A percentile compares a stretch with the other conserved stretches of the same genome.
Conservation (phyloP, 148 eudicot genomes). For the Dianthus caryophyllus region DNA sequence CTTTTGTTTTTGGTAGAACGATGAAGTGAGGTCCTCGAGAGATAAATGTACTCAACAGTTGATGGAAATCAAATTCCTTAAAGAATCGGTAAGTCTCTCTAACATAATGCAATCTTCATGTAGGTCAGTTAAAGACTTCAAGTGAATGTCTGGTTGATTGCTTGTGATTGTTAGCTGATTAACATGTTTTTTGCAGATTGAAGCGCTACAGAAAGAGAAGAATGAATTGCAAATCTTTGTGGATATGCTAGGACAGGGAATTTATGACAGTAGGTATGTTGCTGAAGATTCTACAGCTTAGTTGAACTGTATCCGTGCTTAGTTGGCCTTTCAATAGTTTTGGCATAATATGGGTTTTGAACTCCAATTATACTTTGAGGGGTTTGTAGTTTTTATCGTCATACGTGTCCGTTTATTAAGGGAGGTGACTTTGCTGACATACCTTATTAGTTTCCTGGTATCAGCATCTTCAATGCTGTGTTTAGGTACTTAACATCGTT, state of each 20-base stretch:
- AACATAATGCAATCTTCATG: not conserved
- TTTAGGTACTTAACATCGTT: not conserved
- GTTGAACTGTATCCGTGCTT: too few species aligned
- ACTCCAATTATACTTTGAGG: too few species aligned
- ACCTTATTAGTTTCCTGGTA: too few species aligned
- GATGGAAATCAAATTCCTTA: slow-evolving; percentile 54
- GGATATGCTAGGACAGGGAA: slow-evolving; percentile 82
- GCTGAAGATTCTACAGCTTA: slow-evolving; percentile 7
- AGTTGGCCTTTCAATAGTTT: not conserved
- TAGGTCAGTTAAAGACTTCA: not conserved
- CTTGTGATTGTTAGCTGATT: slow-evolving; percentile 19
- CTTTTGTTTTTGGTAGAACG: slow-evolving; percentile 48
- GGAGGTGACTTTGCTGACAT: too few species aligned
- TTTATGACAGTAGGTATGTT: slow-evolving; percentile 68
- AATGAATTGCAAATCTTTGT: slow-evolving; percentile 55
- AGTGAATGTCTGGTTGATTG: not conserved
- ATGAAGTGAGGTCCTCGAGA: slow-evolving; percentile 52
- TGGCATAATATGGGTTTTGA: too few species aligned
- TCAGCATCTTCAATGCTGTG: too few species aligned
- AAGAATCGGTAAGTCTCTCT: slow-evolving; percentile 53
- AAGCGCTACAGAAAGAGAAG: slow-evolving; percentile 70
- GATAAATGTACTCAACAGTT: slow-evolving; percentile 63
- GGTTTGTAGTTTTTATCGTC: too few species aligned
- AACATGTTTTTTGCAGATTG: slow-evolving; percentile 48
- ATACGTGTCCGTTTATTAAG: too few species aligned